Base-by-base conservation (phyloP, 805 yeast species). In the Yamadazyma olivae region DNA sequence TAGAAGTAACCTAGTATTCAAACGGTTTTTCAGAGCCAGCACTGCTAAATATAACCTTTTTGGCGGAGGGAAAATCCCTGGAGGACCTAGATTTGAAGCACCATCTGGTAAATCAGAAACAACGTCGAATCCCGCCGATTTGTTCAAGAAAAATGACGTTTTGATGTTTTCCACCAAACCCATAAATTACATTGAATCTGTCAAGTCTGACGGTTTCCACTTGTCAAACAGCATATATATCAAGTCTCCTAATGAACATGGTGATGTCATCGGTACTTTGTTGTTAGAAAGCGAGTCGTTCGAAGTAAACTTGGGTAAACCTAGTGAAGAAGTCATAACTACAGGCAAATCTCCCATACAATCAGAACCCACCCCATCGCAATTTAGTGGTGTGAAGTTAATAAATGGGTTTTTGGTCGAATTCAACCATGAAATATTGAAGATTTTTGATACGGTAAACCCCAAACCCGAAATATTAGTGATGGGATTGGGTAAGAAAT, bases 401-500 rank as follows among this genome's bases (percentile, higher is more conserved):
- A 52, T 59, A 23, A 65, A 70, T 40, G 67, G 67, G 3, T 79
- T 81, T 30, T 57, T 79, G n/a, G 75, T 82, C 10, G 78, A 75
- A 22, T 64, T 82, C 33, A 59, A 64, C 36, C 57, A 58, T 12
- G 53, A 61, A n/a, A 57, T 74, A 0, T 57, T 79, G 17, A 65
- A 66, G 10, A 53, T 82, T 3, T 69, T 82, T 38, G 70, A 67
- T 14, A 60, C 78, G 5, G 56, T 82, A 1, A 77, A 79, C 53
- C 95, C 95, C 3, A 79, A 79, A 50, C 95, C 95, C 0, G 95
- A 86, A 50, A 64, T 86, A 30, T 48, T 83, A 32, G 79, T 84
- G 6, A 59, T 85, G 13, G 95, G 95, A 1, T 60, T 83, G 17
- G 95, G 95, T 0, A 64, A 66, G 39, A 67, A 72, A 40, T 71